Conservation (phyloP, 2,329 filamentous ascomycete genomes). For the Neopestalotiopsis rosae region DNA sequence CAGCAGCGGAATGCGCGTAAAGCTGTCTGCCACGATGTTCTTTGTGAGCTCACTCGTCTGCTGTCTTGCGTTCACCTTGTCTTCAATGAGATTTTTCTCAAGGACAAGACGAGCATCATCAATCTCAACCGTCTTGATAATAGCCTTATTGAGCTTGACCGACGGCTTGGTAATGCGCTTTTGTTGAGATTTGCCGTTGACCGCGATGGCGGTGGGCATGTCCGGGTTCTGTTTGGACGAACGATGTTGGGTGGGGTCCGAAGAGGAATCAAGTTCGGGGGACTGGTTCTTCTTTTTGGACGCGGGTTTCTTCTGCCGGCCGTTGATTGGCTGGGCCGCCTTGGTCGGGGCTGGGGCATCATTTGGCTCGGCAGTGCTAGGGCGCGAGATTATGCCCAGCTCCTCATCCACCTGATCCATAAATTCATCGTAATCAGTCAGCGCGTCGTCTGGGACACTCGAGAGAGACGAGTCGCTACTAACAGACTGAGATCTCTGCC, state of each 20-base stretch:
- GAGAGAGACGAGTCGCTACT: constrained; percentile 39
- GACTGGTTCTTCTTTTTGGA: constrained; percentile 40
- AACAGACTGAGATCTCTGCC: constrained; percentile 31
- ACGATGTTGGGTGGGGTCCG: constrained; percentile 28
- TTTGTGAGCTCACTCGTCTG: constrained; percentile 31
- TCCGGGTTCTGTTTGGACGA: constrained; percentile 31
- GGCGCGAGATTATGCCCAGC: constrained; percentile 31
- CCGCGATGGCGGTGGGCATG: constrained; percentile 36
- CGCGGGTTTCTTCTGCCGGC: constrained; percentile 36
- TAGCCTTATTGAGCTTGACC: constrained; percentile 28
- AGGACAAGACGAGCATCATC: constrained; percentile 25
- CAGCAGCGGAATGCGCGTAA: constrained; percentile 31
- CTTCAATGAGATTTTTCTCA: constrained; percentile 21
- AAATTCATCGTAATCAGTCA: constrained; percentile 35
- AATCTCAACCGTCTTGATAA: constrained; percentile 30
- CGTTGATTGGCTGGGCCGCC: constrained; percentile 39
- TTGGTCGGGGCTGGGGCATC: constrained; percentile 37
- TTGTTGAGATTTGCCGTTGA: constrained; percentile 29
- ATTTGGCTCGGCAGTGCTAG: constrained; percentile 34
- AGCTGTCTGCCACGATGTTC: constrained; percentile 30
- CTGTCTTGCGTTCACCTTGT: constrained; percentile 32
- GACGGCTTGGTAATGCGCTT: constrained; percentile 19
- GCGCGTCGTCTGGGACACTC: constrained; percentile 37
- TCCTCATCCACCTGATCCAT: constrained; percentile 36
- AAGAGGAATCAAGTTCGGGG: constrained; percentile 34